Evolutionary conservation across 1,284 basidiomycete species (phyloP), one percentile per base, ranked within the genome.

Genomic region (Omphalotus olearius): DNA sequence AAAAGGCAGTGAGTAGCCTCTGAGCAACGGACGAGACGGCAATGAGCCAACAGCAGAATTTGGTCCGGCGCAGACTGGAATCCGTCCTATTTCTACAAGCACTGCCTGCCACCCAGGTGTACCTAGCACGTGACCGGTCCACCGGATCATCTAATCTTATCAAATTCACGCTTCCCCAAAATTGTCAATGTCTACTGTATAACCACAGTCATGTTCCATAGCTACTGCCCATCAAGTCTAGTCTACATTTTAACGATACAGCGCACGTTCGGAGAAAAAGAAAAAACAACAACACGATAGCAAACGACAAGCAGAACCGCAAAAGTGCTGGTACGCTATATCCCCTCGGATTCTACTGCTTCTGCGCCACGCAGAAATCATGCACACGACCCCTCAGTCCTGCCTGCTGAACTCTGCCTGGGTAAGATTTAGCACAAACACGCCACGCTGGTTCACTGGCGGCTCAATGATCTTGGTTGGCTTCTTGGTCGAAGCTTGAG

Each of bases 341-440:
- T 23, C 23, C 30, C 13, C 13, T 28, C 16, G n/a, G 10, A 28
- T n/a, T 28, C 43, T 25, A 45, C 10, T 40, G 43, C 43, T 28
- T 26, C 16, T 45, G 30, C 30, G 30, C 30, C 30, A 33, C 13
- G 30, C 30, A 33, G 30, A 33, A 33, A 4, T 4, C 30, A 33
- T 13, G 14, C 30, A 45, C 20, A 16, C 20, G 20, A 14, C 43
- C n/a, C 26, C 39, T 74, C 65, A 86, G 57, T 85, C 84, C 66
- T 82, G 82, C 60, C 87, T 73, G 64, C 86, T 79, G 63, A 91
- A 77, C 65, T 91, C 88, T 10, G 80, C 86, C 62, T 89, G 88
- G 1, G 88, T 89, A 54, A 91, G 75, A 66, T 90, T 79, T 47
- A 91, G 78, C 54, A 85, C 73, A 59, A 90, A 90, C 47, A 80